Evolutionary conservation across 129 eudicot genomes (phyloP).

Genomic region (Helichrysum umbraculigerum): DNA sequence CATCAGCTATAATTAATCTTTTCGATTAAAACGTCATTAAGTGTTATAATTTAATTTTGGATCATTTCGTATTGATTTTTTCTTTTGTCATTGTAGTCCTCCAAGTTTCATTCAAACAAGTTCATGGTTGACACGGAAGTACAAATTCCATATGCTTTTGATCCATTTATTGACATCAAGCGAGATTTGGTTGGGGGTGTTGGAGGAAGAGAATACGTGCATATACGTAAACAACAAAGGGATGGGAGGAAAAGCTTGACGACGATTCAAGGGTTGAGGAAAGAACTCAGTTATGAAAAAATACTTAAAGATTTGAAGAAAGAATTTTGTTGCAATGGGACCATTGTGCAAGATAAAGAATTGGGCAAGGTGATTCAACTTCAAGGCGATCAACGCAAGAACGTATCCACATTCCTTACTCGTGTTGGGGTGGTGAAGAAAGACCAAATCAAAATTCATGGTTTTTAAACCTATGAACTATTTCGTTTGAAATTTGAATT

Average conservation of each 20-base stretch:
- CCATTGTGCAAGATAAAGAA: conserved; percentile 74
- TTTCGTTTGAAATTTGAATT: neutral
- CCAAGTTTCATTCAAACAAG: conserved; percentile 24
- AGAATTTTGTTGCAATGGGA: conserved; percentile 48
- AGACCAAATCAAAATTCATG: conserved; percentile 83
- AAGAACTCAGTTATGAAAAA: conserved; percentile 73
- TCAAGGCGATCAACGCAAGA: conserved; percentile 94
- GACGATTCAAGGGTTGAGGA: conserved; percentile 76
- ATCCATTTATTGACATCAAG: conserved; percentile 73
- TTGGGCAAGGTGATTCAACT: conserved; percentile 85
- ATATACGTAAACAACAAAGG: conserved; percentile 86
- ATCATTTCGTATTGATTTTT: neutral
- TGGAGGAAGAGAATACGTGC: conserved; percentile 73
- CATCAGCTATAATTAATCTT: neutral
- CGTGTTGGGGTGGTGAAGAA: conserved; percentile 58
- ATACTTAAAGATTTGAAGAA: conserved; percentile 72
- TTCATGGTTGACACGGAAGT: conserved; percentile 74
- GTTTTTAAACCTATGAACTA: conserved; percentile 40
- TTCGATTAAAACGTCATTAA: too few species aligned
- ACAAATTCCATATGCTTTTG: conserved; percentile 58
- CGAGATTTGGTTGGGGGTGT: conserved; percentile 41
- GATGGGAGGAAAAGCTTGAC: conserved; percentile 85
- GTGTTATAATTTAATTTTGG: too few species aligned
- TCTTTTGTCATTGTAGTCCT: neutral
- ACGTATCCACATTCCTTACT: conserved; percentile 50